phyloP scores from a whole-genome alignment of 2,329 filamentous ascomycete species.

The Neonectria magnoliae region DNA sequence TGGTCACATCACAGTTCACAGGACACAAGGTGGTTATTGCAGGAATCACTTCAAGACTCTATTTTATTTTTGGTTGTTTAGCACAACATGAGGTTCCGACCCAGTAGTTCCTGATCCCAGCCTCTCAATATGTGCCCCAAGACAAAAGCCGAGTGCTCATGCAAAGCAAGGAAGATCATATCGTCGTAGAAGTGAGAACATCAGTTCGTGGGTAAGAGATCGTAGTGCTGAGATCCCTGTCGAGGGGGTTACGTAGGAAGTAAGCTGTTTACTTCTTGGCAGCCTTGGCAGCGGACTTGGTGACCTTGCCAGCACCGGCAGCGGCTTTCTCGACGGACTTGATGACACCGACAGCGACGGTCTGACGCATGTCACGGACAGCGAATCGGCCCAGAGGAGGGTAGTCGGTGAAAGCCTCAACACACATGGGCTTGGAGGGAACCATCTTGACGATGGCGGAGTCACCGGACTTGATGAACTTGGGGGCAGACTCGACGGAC shows the following conservation, averaged over 20 bases:
- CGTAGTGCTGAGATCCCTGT: slow-evolving; percentile 40
- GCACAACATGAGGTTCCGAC: slow-evolving; percentile 57
- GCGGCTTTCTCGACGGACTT: slow-evolving; percentile 80
- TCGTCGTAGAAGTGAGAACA: slow-evolving; percentile 58
- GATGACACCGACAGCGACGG: slow-evolving; percentile 94
- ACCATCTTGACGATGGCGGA: slow-evolving; percentile 99
- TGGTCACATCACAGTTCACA: slow-evolving; percentile 1
- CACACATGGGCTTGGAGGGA: slow-evolving; percentile 99
- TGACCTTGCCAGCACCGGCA: slow-evolving; percentile 70
- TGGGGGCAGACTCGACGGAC: slow-evolving; percentile 88
- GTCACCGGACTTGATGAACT: slow-evolving; percentile 99
- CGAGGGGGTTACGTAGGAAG: slow-evolving; percentile 39
- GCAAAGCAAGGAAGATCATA: slow-evolving; percentile 56
- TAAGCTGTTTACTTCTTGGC: slow-evolving; percentile 73
- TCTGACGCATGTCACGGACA: slow-evolving; percentile 97
- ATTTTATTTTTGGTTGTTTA: slow-evolving; percentile 58
- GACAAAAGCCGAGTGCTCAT: slow-evolving; percentile 56
- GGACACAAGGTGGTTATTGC: slow-evolving; percentile 30
- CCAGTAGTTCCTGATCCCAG: slow-evolving; percentile 51
- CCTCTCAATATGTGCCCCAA: slow-evolving; percentile 57
- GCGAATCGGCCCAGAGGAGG: slow-evolving; percentile 99
- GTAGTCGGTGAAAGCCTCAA: slow-evolving; percentile 99
- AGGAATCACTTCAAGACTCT: slow-evolving; percentile 59
- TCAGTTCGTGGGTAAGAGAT: slow-evolving; percentile 43
- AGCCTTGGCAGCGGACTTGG: slow-evolving; percentile 78